phyloP scores from a whole-genome alignment of 352 stramenopile genomes.

The Globisporangium acanthophoron region DNA sequence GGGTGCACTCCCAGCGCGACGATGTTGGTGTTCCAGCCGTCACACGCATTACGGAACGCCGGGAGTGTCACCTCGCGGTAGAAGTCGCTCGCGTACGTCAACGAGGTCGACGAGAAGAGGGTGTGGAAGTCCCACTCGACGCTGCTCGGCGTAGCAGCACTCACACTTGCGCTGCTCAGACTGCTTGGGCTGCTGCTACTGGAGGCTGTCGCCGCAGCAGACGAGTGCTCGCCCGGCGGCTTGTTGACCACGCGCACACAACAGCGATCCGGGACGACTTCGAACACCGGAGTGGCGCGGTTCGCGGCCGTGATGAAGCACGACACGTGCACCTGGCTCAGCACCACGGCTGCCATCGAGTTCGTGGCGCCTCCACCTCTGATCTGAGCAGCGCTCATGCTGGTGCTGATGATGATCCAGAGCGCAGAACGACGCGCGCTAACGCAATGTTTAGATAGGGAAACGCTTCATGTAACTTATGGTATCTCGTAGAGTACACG shows the following conservation, averaged over 20 bases:
- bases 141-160: conserved; percentile 2
- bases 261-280: conserved; percentile 36
- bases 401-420: no score
- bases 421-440: no score
- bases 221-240: conserved; percentile 10
- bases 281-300: conserved; percentile 53
- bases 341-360: conserved; percentile 12
- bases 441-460: no score
- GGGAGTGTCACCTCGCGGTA: conserved; percentile 50
- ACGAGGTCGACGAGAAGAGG: conserved; percentile 45
- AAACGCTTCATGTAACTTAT: no score
- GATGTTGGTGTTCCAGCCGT: conserved; percentile 62
- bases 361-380: not conserved
- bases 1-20: conserved; percentile 60
- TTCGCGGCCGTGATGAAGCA: conserved; percentile 73
- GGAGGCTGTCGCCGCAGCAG: not conserved
- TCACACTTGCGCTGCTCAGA: not conserved
- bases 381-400: no score
- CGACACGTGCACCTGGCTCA: conserved; percentile 51
- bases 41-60: conserved; percentile 31
- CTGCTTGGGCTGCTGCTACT: not conserved
- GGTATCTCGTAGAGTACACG: no score
- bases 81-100: conserved; percentile 38
- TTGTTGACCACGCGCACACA: conserved; percentile 44
- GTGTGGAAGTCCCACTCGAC: conserved; percentile 60